phyloP scores from a whole-genome alignment of 345 rosid species.

The Mangifera indica region DNA sequence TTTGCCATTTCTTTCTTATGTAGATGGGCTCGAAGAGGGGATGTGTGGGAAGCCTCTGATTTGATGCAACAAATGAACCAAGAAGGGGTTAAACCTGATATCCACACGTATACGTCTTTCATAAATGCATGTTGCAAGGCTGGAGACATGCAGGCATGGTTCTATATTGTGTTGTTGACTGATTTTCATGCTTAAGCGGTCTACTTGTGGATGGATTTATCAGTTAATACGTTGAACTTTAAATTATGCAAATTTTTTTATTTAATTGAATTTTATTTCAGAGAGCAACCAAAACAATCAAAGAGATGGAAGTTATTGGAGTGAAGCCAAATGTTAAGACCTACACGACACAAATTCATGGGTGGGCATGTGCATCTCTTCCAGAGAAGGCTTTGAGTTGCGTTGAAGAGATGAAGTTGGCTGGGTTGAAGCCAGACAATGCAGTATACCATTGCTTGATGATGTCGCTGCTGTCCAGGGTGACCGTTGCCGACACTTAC shows the following conservation, averaged over 20 bases:
- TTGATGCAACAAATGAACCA: conserved; percentile 90
- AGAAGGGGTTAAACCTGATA: conserved; percentile 84
- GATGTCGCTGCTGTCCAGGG: conserved; percentile 78
- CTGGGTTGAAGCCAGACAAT: conserved; percentile 78
- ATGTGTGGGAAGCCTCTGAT: conserved; percentile 97
- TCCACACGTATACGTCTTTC: conserved; percentile 89
- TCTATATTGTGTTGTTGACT: not conserved
- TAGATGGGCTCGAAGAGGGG: conserved; percentile 99
- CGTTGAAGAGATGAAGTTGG: conserved; percentile 76
- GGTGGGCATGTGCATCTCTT: conserved; percentile 92
- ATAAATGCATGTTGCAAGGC: conserved; percentile 95
- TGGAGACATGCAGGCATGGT: conserved; percentile 85
- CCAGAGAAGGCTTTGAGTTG: conserved; percentile 86
- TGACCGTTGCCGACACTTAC: conserved; percentile 74
- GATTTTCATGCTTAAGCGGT: not conserved
- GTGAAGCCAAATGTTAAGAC: conserved; percentile 85
- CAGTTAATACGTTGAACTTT: too few relatives aligned
- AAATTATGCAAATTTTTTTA: not conserved
- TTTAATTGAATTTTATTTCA: conserved; percentile 27
- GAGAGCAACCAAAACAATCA: conserved; percentile 68
- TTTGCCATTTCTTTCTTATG: not conserved
- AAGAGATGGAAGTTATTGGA: conserved; percentile 68
- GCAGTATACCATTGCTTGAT: conserved; percentile 94
- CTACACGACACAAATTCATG: conserved; percentile 82
- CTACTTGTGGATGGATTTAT: not conserved